These are phyloP conservation scores for Simmondsia chinensis DNA, from an alignment of 148 eudicot genomes.

Conservation along the genomic window DNA sequence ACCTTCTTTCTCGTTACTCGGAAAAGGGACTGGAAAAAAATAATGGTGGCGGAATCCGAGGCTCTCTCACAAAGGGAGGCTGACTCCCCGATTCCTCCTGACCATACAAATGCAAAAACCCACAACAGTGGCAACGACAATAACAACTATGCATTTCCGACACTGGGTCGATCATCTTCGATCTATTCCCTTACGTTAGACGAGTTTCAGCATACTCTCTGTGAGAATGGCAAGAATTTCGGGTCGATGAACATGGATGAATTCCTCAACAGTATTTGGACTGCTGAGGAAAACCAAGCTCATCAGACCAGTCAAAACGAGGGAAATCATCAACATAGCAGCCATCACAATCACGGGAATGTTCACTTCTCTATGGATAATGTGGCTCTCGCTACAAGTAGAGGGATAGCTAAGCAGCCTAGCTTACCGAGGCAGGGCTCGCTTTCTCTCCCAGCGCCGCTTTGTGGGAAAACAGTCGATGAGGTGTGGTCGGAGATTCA, in stretches of 20 bases:
- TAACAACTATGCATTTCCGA: conserved; percentile 10
- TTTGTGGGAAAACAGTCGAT: conserved; percentile 72
- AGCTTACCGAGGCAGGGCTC: conserved; percentile 72
- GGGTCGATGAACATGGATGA: conserved; percentile 99
- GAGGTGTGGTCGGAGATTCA: conserved; percentile 94
- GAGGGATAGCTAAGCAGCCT: conserved; percentile 25
- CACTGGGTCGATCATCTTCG: conserved; percentile 57
- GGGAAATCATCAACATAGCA: no score
- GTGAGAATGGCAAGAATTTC: conserved; percentile 68
- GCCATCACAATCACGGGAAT: background rate
- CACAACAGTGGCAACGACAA: conserved; percentile 1
- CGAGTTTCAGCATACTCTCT: conserved; percentile 70
- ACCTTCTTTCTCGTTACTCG: no score
- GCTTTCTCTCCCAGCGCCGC: conserved; percentile 51
- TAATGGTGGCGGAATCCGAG: no score
- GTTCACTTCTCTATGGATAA: conserved; percentile 1
- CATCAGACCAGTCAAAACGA: no score
- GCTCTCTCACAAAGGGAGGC: background rate
- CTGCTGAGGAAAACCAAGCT: conserved; percentile 76
- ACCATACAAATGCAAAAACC: background rate
- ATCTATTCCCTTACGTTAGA: conserved; percentile 84
- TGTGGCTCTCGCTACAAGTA: background rate
- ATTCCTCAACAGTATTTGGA: conserved; percentile 88
- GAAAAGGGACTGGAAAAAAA: no score
- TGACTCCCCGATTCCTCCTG: background rate